These are phyloP conservation scores for Phlyctochytrium planicorne DNA, from an alignment of 192 early-diverging fungal genomes.

Conservation along the genomic window DNA sequence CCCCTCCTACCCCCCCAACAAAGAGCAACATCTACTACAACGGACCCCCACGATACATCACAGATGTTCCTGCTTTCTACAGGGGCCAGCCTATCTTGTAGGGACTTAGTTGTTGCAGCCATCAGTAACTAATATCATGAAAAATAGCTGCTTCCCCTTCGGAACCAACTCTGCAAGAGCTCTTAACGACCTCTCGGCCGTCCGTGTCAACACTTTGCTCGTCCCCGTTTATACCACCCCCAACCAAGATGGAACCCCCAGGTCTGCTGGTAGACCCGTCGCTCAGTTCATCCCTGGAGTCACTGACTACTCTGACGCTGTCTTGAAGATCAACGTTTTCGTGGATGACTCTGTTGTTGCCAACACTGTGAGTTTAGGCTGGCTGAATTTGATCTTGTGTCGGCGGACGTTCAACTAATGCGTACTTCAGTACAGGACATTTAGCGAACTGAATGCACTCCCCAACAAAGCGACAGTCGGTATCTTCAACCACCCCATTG, in stretches of 20 bases:
- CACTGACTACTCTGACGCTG: constrained; percentile 1
- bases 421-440: too few species aligned
- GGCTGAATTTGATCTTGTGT: too few species aligned
- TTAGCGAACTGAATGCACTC: too few species aligned
- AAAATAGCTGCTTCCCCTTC: constrained; percentile 4
- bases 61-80: constrained; percentile 3
- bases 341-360: too few species aligned
- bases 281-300: neutral
- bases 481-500: neutral
- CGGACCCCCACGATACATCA: neutral
- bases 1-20: neutral
- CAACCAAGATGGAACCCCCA: neutral
- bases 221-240: neutral
- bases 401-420: too few species aligned
- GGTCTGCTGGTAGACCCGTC: neutral
- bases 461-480: too few species aligned
- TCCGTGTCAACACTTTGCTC: neutral
- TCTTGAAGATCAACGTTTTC: too few species aligned
- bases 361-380: too few species aligned
- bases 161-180: neutral
- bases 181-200: neutral
- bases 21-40: neutral
- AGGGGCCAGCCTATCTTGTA: neutral
- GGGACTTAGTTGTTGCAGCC: neutral
- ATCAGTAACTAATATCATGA: too few species aligned